A percentile compares a stretch with the other conserved stretches of the same genome.
phyloP scores from a whole-genome alignment of 352 stramenopile species.

The Pelagophyceae sp. region DNA sequence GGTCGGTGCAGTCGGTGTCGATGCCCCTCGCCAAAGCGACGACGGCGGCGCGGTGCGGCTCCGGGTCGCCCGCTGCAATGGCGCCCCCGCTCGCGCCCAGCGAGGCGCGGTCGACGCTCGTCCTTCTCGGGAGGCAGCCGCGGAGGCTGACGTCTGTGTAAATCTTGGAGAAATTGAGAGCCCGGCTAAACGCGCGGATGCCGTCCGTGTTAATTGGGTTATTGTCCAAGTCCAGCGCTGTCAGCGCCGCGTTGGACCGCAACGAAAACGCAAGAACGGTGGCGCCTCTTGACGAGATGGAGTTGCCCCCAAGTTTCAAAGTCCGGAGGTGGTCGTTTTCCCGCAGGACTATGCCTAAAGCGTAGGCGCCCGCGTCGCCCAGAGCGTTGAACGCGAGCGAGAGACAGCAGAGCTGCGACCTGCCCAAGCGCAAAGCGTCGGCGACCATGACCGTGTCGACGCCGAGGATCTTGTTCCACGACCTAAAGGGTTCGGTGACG shows the following conservation, averaged over 20 bases:
- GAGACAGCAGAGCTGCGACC: neutral
- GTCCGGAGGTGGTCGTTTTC: constrained; percentile 65
- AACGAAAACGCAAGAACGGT: constrained; percentile 30
- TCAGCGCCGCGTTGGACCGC: constrained; percentile 31
- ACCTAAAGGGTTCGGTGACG: too few relatives aligned
- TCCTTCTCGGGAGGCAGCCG: neutral
- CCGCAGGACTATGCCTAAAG: constrained; percentile 64
- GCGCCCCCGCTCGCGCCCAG: neutral
- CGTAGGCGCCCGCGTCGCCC: constrained; percentile 64
- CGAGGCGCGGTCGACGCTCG: neutral
- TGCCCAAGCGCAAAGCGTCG: neutral
- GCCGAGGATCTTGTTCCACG: neutral
- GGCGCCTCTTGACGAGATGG: constrained; percentile 52
- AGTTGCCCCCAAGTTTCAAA: constrained; percentile 73
- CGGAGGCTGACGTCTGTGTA: neutral
- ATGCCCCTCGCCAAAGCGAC: neutral
- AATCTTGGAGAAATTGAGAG: neutral
- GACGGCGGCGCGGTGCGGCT: neutral
- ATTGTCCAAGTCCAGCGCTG: constrained; percentile 32
- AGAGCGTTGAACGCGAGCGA: constrained; percentile 56
- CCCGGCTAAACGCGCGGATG: neutral
- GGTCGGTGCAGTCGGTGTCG: neutral
- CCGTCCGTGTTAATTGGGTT: neutral
- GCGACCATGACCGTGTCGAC: neutral
- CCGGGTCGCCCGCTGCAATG: neutral